phyloP scores from a whole-genome alignment of 139 green algal species.

The Tetraselmis striata region DNA sequence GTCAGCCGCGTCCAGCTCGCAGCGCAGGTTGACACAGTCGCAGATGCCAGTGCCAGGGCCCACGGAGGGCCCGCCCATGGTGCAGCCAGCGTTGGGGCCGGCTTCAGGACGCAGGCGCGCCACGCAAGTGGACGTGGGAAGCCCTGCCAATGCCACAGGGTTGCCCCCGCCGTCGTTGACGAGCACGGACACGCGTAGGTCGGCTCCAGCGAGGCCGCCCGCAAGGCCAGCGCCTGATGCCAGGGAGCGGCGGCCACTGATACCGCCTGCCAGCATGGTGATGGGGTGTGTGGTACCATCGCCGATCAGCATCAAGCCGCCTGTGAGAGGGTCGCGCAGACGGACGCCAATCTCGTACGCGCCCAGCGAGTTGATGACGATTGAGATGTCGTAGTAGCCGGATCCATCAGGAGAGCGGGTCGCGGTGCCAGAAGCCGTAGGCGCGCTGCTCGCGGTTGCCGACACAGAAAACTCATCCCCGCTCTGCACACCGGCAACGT shows the following conservation, averaged over 20 bases:
- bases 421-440: background rate
- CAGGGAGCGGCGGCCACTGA: background rate
- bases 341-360: background rate
- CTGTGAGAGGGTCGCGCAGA: background rate
- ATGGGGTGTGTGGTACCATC: background rate
- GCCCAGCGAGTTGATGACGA: background rate
- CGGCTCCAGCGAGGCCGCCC: background rate
- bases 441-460: background rate
- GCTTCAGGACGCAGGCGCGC: background rate
- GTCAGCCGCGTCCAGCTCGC: background rate
- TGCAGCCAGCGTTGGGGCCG: background rate
- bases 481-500: background rate
- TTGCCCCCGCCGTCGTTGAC: slow-evolving; percentile 2
- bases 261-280: background rate
- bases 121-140: background rate
- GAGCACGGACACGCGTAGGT: background rate
- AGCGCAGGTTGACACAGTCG: background rate
- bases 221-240: background rate
- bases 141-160: background rate
- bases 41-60: background rate
- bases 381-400: background rate
- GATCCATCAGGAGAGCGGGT: background rate
- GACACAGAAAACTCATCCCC: background rate
- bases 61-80: background rate
- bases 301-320: background rate